Base-by-base conservation (phyloP, 73 alveolate species). In the Breviolum minutum region DNA sequence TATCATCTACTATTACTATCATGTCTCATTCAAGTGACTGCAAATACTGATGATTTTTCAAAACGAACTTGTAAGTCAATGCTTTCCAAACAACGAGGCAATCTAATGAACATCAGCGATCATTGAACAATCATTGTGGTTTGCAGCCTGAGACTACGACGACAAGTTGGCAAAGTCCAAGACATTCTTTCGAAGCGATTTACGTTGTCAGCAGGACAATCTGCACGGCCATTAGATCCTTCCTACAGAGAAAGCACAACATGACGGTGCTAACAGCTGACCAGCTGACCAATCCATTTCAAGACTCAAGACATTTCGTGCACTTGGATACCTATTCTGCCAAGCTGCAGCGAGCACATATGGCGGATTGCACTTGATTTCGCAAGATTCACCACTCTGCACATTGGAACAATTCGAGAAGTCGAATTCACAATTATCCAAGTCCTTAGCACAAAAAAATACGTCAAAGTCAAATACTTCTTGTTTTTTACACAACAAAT, bases 361-460 rank as follows among this genome's bases (percentile, higher is more conserved):
- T 62, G 96, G 96, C 20, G 87, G 96, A 66, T 90, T 90, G 87
- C 96, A 90, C 63, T 90, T 90, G 96, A 90, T 90, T 61, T 90
- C 83, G 66, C 96, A 90, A 29, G 96, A 90, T 54, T 54, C 87
- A 32, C 96, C 96, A 10, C 96, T 90, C 63, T 63, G 73, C 69
- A 90, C 96, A 27, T 63, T 63, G 68, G 85, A 48, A 74, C 96
- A 90, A 30, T 90, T 77, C 22, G 96, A 90, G 68, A 90, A 90
- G 63, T 90, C 96, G 87, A 48, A 90, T 77, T 90, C 96, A 73
- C 96, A 90, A 74, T 90, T 90, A 73, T 90, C 96, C 83, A 90
- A 62, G 30, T 90, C 96, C 96, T 90, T 20, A 11, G 66, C 16
- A 12, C 8, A 16, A 14, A 16, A 74, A 9, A 7, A 16, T 27